Evolutionary conservation across 805 yeast genomes (phyloP), one percentile per base, ranked within the genome.

Genomic region (Vanderwaltozyma polyspora): DNA sequence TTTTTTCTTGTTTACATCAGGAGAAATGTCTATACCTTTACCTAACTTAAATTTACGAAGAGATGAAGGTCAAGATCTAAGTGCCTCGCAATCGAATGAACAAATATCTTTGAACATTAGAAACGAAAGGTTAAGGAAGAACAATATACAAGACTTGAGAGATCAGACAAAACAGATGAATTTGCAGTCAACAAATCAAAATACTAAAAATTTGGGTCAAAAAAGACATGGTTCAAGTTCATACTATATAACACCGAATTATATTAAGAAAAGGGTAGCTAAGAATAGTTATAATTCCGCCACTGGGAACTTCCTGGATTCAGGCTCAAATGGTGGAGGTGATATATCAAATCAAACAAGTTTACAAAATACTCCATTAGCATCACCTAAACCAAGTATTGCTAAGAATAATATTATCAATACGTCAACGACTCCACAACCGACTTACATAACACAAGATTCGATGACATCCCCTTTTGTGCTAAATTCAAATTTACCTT

Each of bases 141-240:
- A n/a, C n/a, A n/a, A n/a, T n/a, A n/a, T n/a, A n/a, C n/a, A n/a
- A n/a, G n/a, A n/a, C n/a, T n/a, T n/a, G n/a, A n/a, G n/a, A n/a
- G n/a, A n/a, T n/a, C n/a, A n/a, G n/a, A n/a, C 23, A 21, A 21
- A 21, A 21, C 23, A 8, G 7, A 7, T 7, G 23, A 21, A 21
- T 21, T 21, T 21, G 23, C 7, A 21, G 7, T 21, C 23, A 21
- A 10, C 10, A 21, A 21, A 21, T 8, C 6, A 15, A 12, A 6
- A 16, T 27, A 9, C n/a, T 27, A 14, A 5, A 21, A 28, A 28
- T 25, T 26, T 35, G 14, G 48, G 52, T 13, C 50, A 40, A 32
- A 52, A 52, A 37, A 45, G 57, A 34, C 53, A 48, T 18, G 38
- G 41, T 25, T 50, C 54, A 1, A 39, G 40, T 25, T 41, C 55